Evolutionary conservation across 108 stramenopile genomes (phyloP).

Genomic region (Fragilaria radians): DNA sequence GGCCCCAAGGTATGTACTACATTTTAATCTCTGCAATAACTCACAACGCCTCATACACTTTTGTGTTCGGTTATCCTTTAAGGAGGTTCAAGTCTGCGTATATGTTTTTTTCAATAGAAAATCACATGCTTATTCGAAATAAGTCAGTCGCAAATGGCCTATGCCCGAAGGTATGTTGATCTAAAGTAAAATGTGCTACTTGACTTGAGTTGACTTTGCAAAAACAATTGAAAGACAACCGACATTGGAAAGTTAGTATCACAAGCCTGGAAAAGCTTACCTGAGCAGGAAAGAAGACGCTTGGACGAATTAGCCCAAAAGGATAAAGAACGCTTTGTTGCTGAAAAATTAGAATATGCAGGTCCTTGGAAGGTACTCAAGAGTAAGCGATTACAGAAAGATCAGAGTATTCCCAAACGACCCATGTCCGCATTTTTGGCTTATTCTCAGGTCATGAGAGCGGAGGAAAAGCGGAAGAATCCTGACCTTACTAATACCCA

Average conservation of each 20-base stretch:
- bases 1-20: too few relatives aligned
- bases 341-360: conserved; percentile 33
- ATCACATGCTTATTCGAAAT: too few relatives aligned
- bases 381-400: conserved; percentile 32
- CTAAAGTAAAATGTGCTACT: not conserved
- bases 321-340: conserved; percentile 30
- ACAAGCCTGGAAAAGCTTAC: too few relatives aligned
- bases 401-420: conserved; percentile 51
- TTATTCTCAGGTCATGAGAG: conserved; percentile 22
- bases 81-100: conserved; percentile 38
- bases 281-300: conserved; percentile 21
- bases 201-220: conserved; percentile 11
- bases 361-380: too few relatives aligned
- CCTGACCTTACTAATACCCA: too few relatives aligned
- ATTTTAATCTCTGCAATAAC: too few relatives aligned
- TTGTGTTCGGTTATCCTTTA: too few relatives aligned
- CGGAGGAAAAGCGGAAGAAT: too few relatives aligned
- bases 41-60: too few relatives aligned
- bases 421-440: conserved; percentile 50
- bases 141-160: conserved; percentile 18
- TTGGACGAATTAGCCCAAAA: conserved; percentile 19
- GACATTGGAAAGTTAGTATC: too few relatives aligned
- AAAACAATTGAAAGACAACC: conserved; percentile 23
- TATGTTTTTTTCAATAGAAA: conserved; percentile 34
- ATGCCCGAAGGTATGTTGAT: conserved; percentile 26